Evolutionary conservation across 2,329 filamentous ascomycete genomes (phyloP), one percentile per base, ranked within the genome.

Genomic region (Nigrograna mackinnonii): DNA sequence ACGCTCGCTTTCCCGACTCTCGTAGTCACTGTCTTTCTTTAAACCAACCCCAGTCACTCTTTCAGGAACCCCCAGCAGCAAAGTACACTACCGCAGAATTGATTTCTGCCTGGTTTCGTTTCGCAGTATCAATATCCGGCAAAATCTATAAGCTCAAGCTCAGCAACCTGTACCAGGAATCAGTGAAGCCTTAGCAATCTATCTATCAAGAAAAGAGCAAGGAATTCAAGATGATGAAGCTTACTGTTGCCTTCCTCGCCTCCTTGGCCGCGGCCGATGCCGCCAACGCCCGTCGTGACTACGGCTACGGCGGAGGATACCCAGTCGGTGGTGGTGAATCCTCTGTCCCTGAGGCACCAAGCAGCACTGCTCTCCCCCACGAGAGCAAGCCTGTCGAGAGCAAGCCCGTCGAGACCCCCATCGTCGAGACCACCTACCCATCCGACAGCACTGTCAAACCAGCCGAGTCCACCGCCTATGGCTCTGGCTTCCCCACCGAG

Each of bases 1-100:
- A 66, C 63, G 59, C 52, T 66, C 64, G 57, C 60, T 67, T 59
- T 55, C 60, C 54, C 34, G 47, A 51, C 59, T 51, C 53, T 62
- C 50, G 51, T 60, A 58, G 60, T 60, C 64, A 57, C 35, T 46
- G 54, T 50, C 65, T 52, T 52, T 68, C 63, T 36, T 61, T 58
- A 44, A 58, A 53, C 53, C 46, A 56, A 47, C 50, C 57, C 57
- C 58, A 66, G 62, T 66, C 65, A 66, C 58, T 68, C 65, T 48
- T 67, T 68, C 58, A 60, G 59, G 57, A 52, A 52, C 48, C 43
- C 52, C 43, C n/a, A n/a, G n/a, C n/a, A n/a, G n/a, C n/a, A n/a
- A 50, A 56, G 43, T 46, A 54, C 37, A 26, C 36, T 43, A 34
- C 32, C 38, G 53, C 58, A 56, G 55, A 63, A 61, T 60, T 55